Evolutionary conservation across 768 basidiomycete species (phyloP), one percentile per base, ranked within the genome.

Genomic region (Mycena crocata): DNA sequence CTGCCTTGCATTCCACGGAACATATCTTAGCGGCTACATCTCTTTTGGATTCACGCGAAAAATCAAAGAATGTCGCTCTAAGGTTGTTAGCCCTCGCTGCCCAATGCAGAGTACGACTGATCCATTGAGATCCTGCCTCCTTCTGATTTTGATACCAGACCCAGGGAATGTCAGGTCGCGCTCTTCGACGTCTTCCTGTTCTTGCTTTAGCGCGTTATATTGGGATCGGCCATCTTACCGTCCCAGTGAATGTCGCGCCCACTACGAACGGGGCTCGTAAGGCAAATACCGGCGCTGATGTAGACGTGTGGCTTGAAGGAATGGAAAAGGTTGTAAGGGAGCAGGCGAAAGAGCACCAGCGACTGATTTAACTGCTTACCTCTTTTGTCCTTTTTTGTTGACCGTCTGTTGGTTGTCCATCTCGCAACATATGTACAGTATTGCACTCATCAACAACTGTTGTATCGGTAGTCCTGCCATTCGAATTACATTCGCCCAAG

Each of bases 101-200:
- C 14, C 84, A 85, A 72, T 99, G 97, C 79, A 85, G 88, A 77
- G 96, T 96, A 80, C 70, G 91, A 80, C 31, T 32, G 9, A n/a
- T 34, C 39, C 58, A 14, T 15, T 60, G 19, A 57, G 4, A 52
- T 17, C 15, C 13, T n/a, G 15, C 21, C 5, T 17, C 6, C 2
- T 9, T 21, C 42, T 59, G 15, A 44, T 23, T 49, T 61, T 42
- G 32, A 21, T 34, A n/a, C 19, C 59, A 93, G 92, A 76, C 77
- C 21, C 90, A 95, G 75, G 87, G 87, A n/a, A 89, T 99, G 85
- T 98, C 96, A 19, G 98, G 98, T 17, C 90, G 98, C 37, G 91
- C 94, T 1, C 85, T 99, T 15, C 89, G 98, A 15, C 89, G 96
- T 9, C 84, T 99, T n/a, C 98, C 98, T 4, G 95, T 99, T 49